These are phyloP conservation scores for Triticum monococcum DNA, from an alignment of 176 grass and related monocot genomes.

Conservation along the genomic window DNA sequence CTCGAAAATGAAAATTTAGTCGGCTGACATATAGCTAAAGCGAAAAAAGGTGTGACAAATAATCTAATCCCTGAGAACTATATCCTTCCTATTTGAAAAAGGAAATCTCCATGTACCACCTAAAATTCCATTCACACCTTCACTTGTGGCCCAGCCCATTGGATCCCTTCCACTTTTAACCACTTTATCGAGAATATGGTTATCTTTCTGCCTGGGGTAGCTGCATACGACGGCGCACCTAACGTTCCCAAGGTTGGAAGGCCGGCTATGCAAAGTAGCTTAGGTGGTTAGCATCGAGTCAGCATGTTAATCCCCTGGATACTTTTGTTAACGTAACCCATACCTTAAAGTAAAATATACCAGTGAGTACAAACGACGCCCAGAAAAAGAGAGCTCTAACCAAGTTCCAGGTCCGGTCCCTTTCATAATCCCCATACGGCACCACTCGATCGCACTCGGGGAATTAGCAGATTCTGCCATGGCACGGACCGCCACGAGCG, in stretches of 20 bases:
- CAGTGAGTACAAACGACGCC: neutral
- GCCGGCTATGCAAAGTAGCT: neutral
- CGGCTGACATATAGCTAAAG: no score
- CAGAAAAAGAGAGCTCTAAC: neutral
- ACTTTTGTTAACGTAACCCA: neutral
- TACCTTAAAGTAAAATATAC: neutral
- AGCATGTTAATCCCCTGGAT: neutral
- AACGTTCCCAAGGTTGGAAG: neutral
- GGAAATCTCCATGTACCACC: no score
- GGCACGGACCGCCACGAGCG: neutral
- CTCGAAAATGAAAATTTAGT: no score
- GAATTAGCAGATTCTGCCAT: neutral
- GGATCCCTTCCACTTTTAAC: no score
- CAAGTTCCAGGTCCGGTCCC: neutral
- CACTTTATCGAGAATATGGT: no score
- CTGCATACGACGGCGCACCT: neutral
- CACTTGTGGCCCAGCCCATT: no score
- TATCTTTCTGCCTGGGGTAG: neutral
- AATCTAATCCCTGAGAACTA: no score
- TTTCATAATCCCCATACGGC: neutral
- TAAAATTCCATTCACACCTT: no score
- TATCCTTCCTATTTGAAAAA: no score
- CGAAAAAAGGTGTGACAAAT: no score
- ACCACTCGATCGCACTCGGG: neutral
- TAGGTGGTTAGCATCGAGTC: neutral